Base-by-base conservation (phyloP, 2,329 filamentous ascomycete genomes). In the Arthrobotrys megalospora region DNA sequence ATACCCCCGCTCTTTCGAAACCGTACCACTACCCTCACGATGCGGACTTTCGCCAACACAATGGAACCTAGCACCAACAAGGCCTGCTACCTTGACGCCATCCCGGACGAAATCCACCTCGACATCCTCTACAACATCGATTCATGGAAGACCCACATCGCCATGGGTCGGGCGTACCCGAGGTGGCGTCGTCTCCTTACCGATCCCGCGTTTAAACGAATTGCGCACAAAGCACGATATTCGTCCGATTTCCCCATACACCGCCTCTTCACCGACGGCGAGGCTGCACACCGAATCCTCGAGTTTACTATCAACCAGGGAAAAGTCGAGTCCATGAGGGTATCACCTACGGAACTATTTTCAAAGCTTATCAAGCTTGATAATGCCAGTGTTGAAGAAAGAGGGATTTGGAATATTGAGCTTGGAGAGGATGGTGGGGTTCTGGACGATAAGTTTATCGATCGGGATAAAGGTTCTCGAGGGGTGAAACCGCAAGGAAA, bases 111-210 rank as follows among this genome's bases (percentile, higher is more conserved):
- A 60, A 41, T 60, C 12, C 55, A 60, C 21, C 55, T 60, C 2
- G 55, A 60, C 14, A 60, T 60, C 36, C 36, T 60, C 1, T 60
- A 60, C 36, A 60, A 60, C 2, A 60, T 60, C 3, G 55, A 60
- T 43, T 60, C 55, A 24, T 60, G 55, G 55, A 60, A 60, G 43
- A 60, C 55, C 11, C 55, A 60, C 36, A 60, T 60, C 36, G 55
- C 55, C 1, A 60, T 60, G 55, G 55, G 55, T 10, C 16, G 55
- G 3, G 55, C 55, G 4, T 60, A 60, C 19, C 55, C 55, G 0
- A 16, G 55, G 8, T 60, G 55, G 55, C 36, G 36, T 1, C 16
- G 55, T 1, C 55, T 60, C 4, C 11, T 60, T 34, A 60, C 43
- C 43, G 55, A 60, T 4, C 4, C 55, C 5, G 55, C 55, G 0